Conservation (phyloP, 805 yeast species). For the Ogataea nitratoaversa region DNA sequence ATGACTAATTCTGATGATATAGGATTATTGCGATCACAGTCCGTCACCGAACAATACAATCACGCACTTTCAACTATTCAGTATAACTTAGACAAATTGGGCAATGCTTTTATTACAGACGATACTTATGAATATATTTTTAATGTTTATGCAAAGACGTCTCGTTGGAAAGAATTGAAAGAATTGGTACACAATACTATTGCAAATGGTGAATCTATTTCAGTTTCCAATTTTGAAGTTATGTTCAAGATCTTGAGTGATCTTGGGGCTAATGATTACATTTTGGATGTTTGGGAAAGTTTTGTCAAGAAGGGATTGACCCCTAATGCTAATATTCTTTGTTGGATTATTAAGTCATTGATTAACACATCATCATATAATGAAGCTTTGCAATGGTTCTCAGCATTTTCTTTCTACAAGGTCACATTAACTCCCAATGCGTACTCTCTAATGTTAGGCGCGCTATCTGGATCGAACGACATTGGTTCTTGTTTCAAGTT, state of each 20-base stretch:
- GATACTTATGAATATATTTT: conserved; percentile 17
- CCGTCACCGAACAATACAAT: conserved; percentile 6
- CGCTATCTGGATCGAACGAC: conserved; percentile 36
- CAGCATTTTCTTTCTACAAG: conserved; percentile 30
- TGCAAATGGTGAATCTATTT: conserved; percentile 51
- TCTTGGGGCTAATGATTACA: conserved; percentile 42
- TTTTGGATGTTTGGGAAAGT: conserved; percentile 37
- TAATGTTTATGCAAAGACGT: conserved; percentile 16
- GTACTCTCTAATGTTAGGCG: conserved; percentile 32
- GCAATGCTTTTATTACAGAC: conserved; percentile 9
- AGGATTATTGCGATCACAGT: conserved; percentile 16
- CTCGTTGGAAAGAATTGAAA: conserved; percentile 50
- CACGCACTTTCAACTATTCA: conserved; percentile 11
- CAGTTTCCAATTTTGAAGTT: conserved; percentile 47
- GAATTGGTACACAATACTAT: conserved; percentile 52
- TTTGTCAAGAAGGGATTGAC: conserved; percentile 39
- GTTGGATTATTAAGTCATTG: conserved; percentile 42
- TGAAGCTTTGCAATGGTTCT: conserved; percentile 34
- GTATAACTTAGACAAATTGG: conserved; percentile 1
- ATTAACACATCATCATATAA: conserved; percentile 33
- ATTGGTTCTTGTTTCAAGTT: conserved; percentile 31
- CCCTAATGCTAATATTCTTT: conserved; percentile 42
- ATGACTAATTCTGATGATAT: conserved; percentile 16
- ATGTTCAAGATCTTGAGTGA: conserved; percentile 61
- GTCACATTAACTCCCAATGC: conserved; percentile 27